Evolutionary conservation across 2,329 filamentous ascomycete genomes (phyloP).

Genomic region (Trichoderma sp.): DNA sequence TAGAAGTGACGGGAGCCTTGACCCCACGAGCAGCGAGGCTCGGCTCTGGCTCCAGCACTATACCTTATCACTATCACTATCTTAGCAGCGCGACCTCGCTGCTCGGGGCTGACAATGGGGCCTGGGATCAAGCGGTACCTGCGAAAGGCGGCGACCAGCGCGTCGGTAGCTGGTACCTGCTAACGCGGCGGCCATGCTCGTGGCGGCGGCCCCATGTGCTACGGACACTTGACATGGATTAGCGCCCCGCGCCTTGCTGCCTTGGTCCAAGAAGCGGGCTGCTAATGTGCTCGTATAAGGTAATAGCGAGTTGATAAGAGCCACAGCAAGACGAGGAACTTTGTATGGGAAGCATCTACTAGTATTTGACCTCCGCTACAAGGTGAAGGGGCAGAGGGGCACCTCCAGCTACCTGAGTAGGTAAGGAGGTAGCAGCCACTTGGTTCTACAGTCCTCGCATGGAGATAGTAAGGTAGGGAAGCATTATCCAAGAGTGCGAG

Average conservation of each 20-base stretch:
- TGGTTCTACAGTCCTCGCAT: no score
- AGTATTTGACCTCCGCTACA: no score
- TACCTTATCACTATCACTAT: background rate
- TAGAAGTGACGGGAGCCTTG: background rate
- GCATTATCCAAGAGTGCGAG: no score
- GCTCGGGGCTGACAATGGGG: slow-evolving; percentile 5
- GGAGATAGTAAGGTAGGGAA: no score
- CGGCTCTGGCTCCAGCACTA: background rate
- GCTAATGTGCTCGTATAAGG: slow-evolving; percentile 10
- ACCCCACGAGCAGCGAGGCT: slow-evolving; percentile 22
- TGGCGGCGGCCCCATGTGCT: slow-evolving; percentile 5
- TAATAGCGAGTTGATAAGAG: slow-evolving; percentile 19
- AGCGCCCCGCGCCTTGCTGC: background rate
- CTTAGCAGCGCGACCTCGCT: slow-evolving; percentile 1
- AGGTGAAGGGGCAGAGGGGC: no score
- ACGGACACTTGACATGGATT: slow-evolving; percentile 5
- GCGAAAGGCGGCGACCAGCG: background rate
- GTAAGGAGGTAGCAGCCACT: no score
- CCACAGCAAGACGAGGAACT: background rate
- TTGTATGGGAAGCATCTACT: no score
- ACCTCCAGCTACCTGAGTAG: no score
- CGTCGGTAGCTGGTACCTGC: background rate
- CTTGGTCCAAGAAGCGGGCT: background rate
- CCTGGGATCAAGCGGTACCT: slow-evolving; percentile 9
- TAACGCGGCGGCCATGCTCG: background rate